phyloP scores from a whole-genome alignment of 257 asterid genomes.

The Cordia subcordata region DNA sequence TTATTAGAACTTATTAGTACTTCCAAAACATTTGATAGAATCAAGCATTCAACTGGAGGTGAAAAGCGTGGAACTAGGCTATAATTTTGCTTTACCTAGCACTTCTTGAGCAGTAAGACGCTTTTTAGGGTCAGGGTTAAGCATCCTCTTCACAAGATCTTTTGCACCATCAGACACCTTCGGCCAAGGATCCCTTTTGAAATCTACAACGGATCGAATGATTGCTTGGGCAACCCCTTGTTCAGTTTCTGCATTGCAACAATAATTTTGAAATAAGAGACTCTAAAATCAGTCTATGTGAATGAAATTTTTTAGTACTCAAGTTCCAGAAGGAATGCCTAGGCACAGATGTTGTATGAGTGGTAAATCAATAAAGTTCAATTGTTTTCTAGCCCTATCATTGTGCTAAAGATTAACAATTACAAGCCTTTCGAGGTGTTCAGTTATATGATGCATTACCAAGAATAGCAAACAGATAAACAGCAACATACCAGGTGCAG shows the following conservation, averaged over 20 bases:
- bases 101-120: conserved; percentile 48
- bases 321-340: background rate
- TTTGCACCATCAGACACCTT: conserved; percentile 47
- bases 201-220: conserved; percentile 43
- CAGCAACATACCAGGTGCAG: background rate
- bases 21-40: background rate
- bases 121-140: conserved; percentile 44
- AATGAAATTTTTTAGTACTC: background rate
- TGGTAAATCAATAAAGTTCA: background rate
- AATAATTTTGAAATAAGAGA: background rate
- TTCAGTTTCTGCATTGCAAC: conserved; percentile 35
- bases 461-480: background rate
- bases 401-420: background rate
- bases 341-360: background rate
- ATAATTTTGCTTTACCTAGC: conserved; percentile 23
- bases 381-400: background rate
- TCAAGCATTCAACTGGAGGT: background rate
- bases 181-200: conserved; percentile 50
- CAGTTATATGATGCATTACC: background rate
- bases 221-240: conserved; percentile 54
- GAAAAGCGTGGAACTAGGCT: no score
- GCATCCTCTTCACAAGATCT: conserved; percentile 48
- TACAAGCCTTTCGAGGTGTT: background rate
- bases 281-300: background rate
- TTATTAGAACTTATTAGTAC: background rate